Conservation (phyloP, 306 rosid species). For the Cotoneaster glaucophyllus region DNA sequence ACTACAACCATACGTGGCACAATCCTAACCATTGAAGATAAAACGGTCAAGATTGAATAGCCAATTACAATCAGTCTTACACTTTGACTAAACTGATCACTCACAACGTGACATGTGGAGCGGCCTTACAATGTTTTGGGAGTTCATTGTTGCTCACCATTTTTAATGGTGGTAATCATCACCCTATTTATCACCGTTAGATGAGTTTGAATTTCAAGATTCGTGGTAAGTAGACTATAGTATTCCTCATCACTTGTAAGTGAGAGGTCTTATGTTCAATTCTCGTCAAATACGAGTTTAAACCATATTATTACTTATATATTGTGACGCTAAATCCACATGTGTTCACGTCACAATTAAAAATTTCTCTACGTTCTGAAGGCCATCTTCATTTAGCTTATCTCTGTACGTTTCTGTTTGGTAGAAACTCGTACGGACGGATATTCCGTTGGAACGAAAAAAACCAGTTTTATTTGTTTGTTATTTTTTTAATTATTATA, state of each 20-base stretch:
- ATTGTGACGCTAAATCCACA: no score
- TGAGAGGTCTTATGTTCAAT: no score
- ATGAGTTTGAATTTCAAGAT: no score
- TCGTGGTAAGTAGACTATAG: no score
- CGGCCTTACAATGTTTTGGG: background rate
- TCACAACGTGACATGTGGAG: background rate
- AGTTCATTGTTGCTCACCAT: no score
- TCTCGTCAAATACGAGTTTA: no score
- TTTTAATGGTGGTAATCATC: no score
- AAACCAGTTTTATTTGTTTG: conserved; percentile 3
- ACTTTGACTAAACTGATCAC: background rate
- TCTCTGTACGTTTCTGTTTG: background rate
- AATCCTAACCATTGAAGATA: background rate
- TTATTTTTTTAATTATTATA: background rate
- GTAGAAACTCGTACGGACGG: conserved; percentile 33
- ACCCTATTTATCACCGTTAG: rapidly evolving
- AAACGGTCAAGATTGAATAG: background rate
- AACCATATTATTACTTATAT: no score
- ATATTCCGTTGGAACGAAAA: conserved; percentile 33
- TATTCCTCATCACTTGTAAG: no score
- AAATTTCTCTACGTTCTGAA: no score
- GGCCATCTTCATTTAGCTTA: background rate
- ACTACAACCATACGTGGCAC: background rate
- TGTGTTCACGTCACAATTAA: no score
- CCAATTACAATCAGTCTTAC: background rate